Base-by-base conservation (phyloP, 2,329 filamentous ascomycete species). In the Arthroderma sp. region DNA sequence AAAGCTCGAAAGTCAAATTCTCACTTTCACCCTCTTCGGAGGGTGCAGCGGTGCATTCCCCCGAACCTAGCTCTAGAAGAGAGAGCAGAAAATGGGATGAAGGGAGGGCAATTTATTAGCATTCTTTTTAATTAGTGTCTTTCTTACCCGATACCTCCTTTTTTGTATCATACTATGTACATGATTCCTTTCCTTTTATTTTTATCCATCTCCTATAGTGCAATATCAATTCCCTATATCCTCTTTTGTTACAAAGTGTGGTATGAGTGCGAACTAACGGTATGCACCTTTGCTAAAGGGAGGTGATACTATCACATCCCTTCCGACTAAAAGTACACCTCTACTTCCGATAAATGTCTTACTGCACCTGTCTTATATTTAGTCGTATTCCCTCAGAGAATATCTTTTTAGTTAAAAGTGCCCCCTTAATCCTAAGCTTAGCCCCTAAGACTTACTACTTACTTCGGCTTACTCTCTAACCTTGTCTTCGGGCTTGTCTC, bases 41-140 rank as follows among this genome's bases (percentile, higher is more conserved):
- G 62, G 53, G 57, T 47, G 60, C 61, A 39, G 54, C 57, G 28
- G 59, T 44, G 17, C 57, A 63, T 56, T 59, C 61, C 47, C 65
- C 66, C 11, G 66, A 63, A 28, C 62, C 63, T 25, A 66, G 63
- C 28, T 65, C 67, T 52, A 66, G 65, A 62, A 66, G 66, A 56
- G 67, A 71, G 55, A 62, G 62, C 56, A 68, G 69, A 63, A 70
- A 66, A 49, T 79, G 76, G 77, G 71, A 78, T 53, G 77, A 79
- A 61, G 71, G 73, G 8, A 68, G 72, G 62, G 69, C 74, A 49
- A 71, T 76, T 54, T 79, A 78, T 64, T 79, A 65, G 65, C 47
- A 9, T 43, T 37, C 31, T 13, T 11, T 38, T 21, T 23, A 15
- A 19, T 9, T 23, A 5, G n/a, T 17, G 25, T 6, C 15, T 33